phyloP scores from a whole-genome alignment of 108 stramenopile species.

The Cyclostephanos invisitatus region DNA sequence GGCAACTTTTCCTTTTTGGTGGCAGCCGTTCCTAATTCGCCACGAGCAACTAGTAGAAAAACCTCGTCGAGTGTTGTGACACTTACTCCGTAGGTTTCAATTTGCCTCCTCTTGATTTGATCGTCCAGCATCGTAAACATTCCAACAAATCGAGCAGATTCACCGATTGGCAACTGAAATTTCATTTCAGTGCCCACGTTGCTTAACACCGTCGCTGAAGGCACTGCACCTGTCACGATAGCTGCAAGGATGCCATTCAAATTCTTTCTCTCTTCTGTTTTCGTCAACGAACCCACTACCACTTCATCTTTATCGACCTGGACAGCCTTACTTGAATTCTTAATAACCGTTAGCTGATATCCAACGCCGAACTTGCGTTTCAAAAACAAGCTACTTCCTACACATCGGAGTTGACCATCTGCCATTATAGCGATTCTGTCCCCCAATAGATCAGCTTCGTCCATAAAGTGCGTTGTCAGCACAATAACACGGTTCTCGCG shows the following conservation, averaged over 20 bases:
- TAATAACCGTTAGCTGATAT: slow-evolving; percentile 85
- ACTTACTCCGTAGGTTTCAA: slow-evolving; percentile 90
- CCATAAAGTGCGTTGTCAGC: slow-evolving; percentile 98
- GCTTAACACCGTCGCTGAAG: slow-evolving; percentile 67
- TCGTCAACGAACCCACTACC: neutral
- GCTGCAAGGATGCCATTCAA: slow-evolving; percentile 44
- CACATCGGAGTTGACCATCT: slow-evolving; percentile 86
- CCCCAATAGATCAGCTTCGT: slow-evolving; percentile 90
- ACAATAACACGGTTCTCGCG: slow-evolving; percentile 86
- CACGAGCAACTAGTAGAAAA: slow-evolving; percentile 73
- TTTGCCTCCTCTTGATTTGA: slow-evolving; percentile 37
- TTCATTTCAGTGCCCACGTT: slow-evolving; percentile 94
- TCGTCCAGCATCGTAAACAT: slow-evolving; percentile 88
- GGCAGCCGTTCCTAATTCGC: slow-evolving; percentile 31
- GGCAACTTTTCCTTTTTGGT: slow-evolving; percentile 27
- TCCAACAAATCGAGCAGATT: slow-evolving; percentile 66
- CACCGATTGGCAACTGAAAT: slow-evolving; percentile 87
- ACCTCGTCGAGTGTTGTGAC: slow-evolving; percentile 98
- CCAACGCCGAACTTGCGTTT: slow-evolving; percentile 91
- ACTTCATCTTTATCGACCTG: neutral
- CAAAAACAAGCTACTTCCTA: slow-evolving; percentile 89
- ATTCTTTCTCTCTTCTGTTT: slow-evolving; percentile 9
- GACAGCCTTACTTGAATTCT: slow-evolving; percentile 15
- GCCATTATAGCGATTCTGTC: slow-evolving; percentile 97
- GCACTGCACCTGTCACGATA: slow-evolving; percentile 70